phyloP scores from a whole-genome alignment of 2,329 filamentous ascomycete genomes.

The Aureobasidium musti region DNA sequence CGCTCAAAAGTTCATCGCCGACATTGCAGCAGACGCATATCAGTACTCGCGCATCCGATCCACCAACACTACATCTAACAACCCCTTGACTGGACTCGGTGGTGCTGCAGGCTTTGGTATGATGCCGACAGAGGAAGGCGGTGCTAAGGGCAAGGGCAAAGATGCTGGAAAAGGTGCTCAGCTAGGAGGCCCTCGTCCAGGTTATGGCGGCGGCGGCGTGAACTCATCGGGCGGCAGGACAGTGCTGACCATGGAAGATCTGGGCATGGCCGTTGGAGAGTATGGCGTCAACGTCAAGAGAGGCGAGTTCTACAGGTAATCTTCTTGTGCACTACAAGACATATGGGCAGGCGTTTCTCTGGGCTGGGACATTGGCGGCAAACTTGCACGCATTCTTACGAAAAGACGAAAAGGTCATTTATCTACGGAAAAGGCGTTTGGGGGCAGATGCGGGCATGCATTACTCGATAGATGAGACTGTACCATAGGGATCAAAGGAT shows the following conservation, averaged over 20 bases:
- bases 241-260: constrained; percentile 96
- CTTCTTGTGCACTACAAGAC: constrained; percentile 3
- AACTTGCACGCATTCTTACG: constrained; percentile 13
- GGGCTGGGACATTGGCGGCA: not conserved
- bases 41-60: constrained; percentile 95
- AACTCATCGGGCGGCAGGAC: constrained; percentile 87
- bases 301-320: constrained; percentile 89
- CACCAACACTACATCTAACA: constrained; percentile 87
- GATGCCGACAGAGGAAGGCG: constrained; percentile 53
- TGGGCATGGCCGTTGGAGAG: constrained; percentile 97
- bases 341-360: constrained; percentile 11
- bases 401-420: constrained; percentile 20
- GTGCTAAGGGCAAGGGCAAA: constrained; percentile 50
- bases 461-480: constrained; percentile 24
- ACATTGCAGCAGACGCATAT: constrained; percentile 95
- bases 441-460: not conserved
- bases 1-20: constrained; percentile 98
- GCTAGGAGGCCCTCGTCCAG: constrained; percentile 52
- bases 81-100: constrained; percentile 84
- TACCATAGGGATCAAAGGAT: constrained; percentile 2
- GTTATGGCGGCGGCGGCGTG: constrained; percentile 79
- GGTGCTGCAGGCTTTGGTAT: constrained; percentile 72
- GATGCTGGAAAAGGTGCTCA: constrained; percentile 45
- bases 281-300: constrained; percentile 98
- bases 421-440: constrained; percentile 4